Base-by-base conservation (phyloP, 768 basidiomycete species). In the Ramaria sp. region DNA sequence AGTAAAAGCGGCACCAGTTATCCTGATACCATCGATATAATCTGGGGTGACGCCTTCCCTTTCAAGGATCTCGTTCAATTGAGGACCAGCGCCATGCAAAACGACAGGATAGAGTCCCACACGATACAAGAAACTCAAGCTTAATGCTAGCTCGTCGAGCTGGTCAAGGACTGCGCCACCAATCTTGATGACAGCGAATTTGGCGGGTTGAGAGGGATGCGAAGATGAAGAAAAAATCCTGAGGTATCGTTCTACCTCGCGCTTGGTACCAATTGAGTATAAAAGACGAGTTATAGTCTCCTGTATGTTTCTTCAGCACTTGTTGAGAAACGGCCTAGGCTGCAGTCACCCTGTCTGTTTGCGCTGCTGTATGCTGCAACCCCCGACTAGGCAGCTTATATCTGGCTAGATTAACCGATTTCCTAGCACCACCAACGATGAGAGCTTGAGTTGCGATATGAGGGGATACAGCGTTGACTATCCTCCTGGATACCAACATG, bases 91-190 rank as follows among this genome's bases (percentile, higher is more conserved):
- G 48, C 96, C 96, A 71, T 99, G 96, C 5, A 99, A 78, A 48
- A 99, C 82, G 57, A 99, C 87, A 0, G 96, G 96, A 71, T 95
- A 99, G n/a, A 99, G 79, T 3, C 96, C 96, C 48, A 99, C 86
- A 30, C 93, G 83, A 71, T 95, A 95, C 56, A 99, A 75, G 75
- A 98, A 99, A 70, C 91, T 94, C 62, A 99, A 77, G 59, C 88
- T 95, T 49, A 94, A 81, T 4, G 94, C 93, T 45, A 99, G 82
- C 60, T 97, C 94, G 59, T 97, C 87, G 50, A 97, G 72, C 57
- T 98, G 81, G 62, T 85, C 87, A 5, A 99, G 77, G 41, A 98
- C 94, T 7, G 90, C 95, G 45, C 96, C 96, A 57, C 96, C 96
- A 61, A 99, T 83, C 71, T 99, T 99, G 76, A 99, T 85, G 57